These are phyloP conservation scores for Aspergillus intermedius DNA, from an alignment of 2,329 filamentous ascomycete genomes.

Conservation along the genomic window DNA sequence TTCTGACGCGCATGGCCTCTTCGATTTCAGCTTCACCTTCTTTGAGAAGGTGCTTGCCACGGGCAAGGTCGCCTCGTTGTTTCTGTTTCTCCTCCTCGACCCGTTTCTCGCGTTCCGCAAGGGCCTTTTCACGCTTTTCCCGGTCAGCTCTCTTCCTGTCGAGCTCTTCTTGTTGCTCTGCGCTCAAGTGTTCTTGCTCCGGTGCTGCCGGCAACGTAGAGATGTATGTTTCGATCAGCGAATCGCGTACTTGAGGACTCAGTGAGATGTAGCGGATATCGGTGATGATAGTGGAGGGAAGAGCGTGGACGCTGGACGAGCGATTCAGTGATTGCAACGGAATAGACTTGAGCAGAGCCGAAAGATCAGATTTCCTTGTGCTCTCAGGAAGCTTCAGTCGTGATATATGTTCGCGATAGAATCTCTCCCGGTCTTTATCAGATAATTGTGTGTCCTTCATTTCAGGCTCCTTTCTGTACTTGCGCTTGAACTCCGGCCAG, in stretches of 20 bases:
- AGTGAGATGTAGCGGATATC: conserved; percentile 42
- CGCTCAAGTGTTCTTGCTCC: conserved; percentile 27
- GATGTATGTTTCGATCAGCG: conserved; percentile 39
- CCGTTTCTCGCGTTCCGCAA: conserved; percentile 37
- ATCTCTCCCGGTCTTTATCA: conserved; percentile 45
- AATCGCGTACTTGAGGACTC: conserved; percentile 31
- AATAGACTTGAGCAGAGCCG: conserved; percentile 38
- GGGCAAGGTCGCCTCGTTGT: conserved; percentile 33
- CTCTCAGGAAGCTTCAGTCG: conserved; percentile 42
- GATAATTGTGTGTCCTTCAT: conserved; percentile 52
- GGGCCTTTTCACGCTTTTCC: conserved; percentile 39
- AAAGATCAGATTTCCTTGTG: conserved; percentile 41
- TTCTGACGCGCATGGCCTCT: conserved; percentile 38
- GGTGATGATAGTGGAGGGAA: conserved; percentile 37
- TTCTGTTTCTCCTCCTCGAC: conserved; percentile 40
- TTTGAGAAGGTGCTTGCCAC: conserved; percentile 36
- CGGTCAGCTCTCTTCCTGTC: conserved; percentile 34
- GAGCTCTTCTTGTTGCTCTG: conserved; percentile 32
- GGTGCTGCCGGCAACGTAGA: conserved; percentile 37
- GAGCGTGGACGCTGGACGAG: conserved; percentile 32
- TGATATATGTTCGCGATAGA: conserved; percentile 43
- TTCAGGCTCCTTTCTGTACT: conserved; percentile 71
- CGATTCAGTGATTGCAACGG: conserved; percentile 35
- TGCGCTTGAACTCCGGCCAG: conserved; percentile 94
- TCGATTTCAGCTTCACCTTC: conserved; percentile 41